Base-by-base conservation (phyloP, 257 asterid genomes). In the Cordia subcordata region DNA sequence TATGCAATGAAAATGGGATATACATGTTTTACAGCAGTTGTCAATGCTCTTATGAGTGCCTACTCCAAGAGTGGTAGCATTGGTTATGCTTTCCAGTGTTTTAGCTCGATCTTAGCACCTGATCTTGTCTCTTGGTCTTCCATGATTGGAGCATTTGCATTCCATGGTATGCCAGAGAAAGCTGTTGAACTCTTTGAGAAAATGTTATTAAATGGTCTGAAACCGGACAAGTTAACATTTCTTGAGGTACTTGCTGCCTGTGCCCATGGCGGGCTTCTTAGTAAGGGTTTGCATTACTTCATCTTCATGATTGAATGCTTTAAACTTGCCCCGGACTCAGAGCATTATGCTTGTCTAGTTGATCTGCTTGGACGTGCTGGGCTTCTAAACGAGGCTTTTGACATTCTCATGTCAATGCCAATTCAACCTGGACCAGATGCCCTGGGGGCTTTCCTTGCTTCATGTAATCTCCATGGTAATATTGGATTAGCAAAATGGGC, bases 201-300 rank as follows among this genome's bases (percentile, higher is more conserved):
- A 13, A 72, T 77, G 82, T 40, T 77, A 62, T 64, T 13, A 22
- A 55, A 33, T 6, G 63, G 71, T 44, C 53, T 72, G 53, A 69
- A 35, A 55, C 82, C 79, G 61, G 79, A 77, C 55, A 40, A 53
- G 9, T 46, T 72, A 15, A 74, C 67, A 17, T 72, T 72, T 65
- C 71, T 77, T 33, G 76, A 54, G 66, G 74, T 77, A 65, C 66
- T 72, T 60, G 69, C 82, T 21, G 73, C 79, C 22, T 77, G 82
- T 63, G 60, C 68, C 35, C 76, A 77, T 42, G 66, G 76, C 19
- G 82, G 82, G 40, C 70, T 65, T 11, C 45, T 72, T 15, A 37
- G 61, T 52, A 55, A 62, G 57, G 82, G 82, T n/a, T n/a, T 72
- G 55, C 56, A n/a, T 14, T 77, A 72, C 68, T 69, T 72, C 27